Percentiles rank a stretch among this genome's conserved stretches.
Evolutionary conservation across 257 asterid genomes (phyloP).

Genomic region (Nyctanthes arbortristis): DNA sequence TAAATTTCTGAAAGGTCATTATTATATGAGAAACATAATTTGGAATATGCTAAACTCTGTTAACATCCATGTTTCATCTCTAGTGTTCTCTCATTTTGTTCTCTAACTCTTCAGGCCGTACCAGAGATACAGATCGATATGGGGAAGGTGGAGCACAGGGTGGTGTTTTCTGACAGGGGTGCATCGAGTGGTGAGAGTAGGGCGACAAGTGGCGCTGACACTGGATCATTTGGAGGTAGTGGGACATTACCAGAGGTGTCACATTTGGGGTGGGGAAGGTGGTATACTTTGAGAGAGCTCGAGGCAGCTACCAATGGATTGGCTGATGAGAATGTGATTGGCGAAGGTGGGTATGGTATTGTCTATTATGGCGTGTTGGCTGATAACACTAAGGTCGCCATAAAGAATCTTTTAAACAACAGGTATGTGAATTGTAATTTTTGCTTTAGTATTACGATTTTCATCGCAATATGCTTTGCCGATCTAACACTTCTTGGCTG

Average conservation of each 20-base stretch:
- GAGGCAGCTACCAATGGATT: conserved; percentile 95
- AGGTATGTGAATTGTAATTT: conserved; percentile 40
- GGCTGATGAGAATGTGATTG: conserved; percentile 86
- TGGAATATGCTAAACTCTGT: background rate
- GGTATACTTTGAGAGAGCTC: conserved; percentile 96
- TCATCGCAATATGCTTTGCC: background rate
- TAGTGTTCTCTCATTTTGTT: background rate
- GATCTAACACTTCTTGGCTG: background rate
- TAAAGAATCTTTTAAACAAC: conserved; percentile 88
- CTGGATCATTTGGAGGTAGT: conserved; percentile 74
- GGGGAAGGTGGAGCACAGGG: conserved; percentile 96
- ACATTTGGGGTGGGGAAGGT: conserved; percentile 98
- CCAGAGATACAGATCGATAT: conserved; percentile 92
- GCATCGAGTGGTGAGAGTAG: conserved; percentile 95
- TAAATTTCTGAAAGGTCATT: background rate
- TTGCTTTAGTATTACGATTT: conserved; percentile 10
- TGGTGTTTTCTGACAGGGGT: conserved; percentile 84
- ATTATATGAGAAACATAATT: background rate
- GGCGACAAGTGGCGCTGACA: conserved; percentile 84
- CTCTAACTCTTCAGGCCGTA: conserved; percentile 47
- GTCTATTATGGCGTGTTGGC: conserved; percentile 74
- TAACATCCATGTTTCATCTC: background rate
- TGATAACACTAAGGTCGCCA: conserved; percentile 79
- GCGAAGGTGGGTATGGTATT: conserved; percentile 97
- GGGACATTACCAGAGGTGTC: conserved; percentile 92